Evolutionary conservation across 1,284 basidiomycete species (phyloP), one percentile per base, ranked within the genome.

Genomic region (Laetiporus sulphureus): DNA sequence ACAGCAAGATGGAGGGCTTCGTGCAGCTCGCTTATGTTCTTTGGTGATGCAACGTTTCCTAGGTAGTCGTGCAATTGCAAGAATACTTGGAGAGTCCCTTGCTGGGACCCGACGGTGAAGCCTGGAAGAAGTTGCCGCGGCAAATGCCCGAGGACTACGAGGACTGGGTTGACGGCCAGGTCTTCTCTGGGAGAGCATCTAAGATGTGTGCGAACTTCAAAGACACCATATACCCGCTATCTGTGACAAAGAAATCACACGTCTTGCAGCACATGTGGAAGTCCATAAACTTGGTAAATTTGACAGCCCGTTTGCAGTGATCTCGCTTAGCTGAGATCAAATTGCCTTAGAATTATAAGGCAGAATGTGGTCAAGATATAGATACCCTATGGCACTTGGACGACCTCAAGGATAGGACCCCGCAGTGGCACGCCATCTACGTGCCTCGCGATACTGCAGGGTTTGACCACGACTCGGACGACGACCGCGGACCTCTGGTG

Each of bases 211-310:
- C 63, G 13, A 72, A 63, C 47, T 80, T 72, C 57, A 71, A 77
- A 52, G 71, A 76, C 44, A 52, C 72, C n/a, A 68, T 83, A 29
- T 69, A 60, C 47, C 83, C 83, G 4, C 53, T 87, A 29, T 66
- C 70, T 37, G 76, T 67, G 52, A 73, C 78, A 7, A 75, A 66
- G 56, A 68, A 67, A 15, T 60, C 66, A 33, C 41, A 50, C 4
- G 64, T 72, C 1, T 66, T 88, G 5, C 71, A 76, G 21, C 69
- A 64, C 15, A 69, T 87, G 64, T 89, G 85, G 85, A 71, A 67
- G 40, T 58, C 56, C 22, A 70, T 88, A 35, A 73, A 85, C 50
- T 49, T 66, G 36, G 84, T 85, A 45, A 42, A 72, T 61, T 42
- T 25, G n/a, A 19, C 11, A 27, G 25, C 25, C 25, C 8, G 40